A percentile compares a stretch with the other conserved stretches of the same genome.
These are phyloP conservation scores for Xanthoceras sorbifolium DNA, from an alignment of 345 rosid species.

Conservation along the genomic window DNA sequence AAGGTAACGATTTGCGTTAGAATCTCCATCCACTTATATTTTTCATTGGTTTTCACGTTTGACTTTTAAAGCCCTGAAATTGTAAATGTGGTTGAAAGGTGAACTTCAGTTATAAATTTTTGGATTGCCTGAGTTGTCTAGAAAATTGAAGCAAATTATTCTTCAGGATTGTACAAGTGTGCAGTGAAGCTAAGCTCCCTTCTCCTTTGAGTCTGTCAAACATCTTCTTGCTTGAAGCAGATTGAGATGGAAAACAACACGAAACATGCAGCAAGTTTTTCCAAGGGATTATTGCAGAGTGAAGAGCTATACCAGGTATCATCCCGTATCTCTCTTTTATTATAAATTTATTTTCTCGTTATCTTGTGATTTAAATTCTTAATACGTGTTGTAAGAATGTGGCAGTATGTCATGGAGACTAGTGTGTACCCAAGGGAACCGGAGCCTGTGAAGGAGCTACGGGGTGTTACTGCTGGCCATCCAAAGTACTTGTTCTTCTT, in stretches of 20 bases:
- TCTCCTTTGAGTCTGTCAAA: background rate
- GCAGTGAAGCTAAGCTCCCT: background rate
- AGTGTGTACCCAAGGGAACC: conserved; percentile 75
- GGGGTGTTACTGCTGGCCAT: conserved; percentile 51
- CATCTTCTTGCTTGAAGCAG: background rate
- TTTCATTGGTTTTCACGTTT: too few species aligned
- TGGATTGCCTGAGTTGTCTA: background rate
- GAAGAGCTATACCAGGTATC: conserved; percentile 55
- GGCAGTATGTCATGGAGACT: conserved; percentile 36
- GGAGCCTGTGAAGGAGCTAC: conserved; percentile 62
- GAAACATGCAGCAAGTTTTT: conserved; percentile 9
- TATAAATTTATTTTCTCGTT: background rate
- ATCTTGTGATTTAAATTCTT: background rate
- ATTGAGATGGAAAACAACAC: conserved; percentile 33
- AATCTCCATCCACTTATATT: too few species aligned
- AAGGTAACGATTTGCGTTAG: too few species aligned
- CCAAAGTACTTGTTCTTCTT: conserved; percentile 35
- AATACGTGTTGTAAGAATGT: background rate
- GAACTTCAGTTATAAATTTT: background rate
- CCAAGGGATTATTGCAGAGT: conserved; percentile 50
- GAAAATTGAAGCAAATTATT: background rate
- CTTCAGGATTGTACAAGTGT: background rate
- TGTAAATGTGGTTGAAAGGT: background rate
- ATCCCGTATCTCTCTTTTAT: background rate
- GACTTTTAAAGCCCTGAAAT: background rate